Conservation (phyloP, 2,329 filamentous ascomycete species). For the Hymenoscyphus albidus region DNA sequence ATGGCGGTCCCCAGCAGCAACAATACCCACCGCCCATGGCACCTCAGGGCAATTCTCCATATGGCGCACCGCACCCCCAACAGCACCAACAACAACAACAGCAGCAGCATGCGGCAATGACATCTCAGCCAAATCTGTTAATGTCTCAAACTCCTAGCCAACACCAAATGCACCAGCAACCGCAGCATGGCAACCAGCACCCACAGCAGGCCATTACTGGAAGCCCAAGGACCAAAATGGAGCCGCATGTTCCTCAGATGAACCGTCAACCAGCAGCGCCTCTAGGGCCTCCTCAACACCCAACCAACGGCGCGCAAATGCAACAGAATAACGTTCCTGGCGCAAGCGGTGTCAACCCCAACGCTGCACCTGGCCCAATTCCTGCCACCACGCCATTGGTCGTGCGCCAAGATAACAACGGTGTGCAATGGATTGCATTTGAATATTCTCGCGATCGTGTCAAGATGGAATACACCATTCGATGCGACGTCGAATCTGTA, state of each 20-base stretch:
- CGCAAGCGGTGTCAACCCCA: constrained; percentile 66
- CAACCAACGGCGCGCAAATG: constrained; percentile 42
- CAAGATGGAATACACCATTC: constrained; percentile 99
- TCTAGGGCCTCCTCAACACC: constrained; percentile 42
- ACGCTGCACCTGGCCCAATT: constrained; percentile 91
- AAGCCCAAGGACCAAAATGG: constrained; percentile 61
- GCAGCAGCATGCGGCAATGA: constrained; percentile 47
- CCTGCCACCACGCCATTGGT: constrained; percentile 93
- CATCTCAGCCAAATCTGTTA: constrained; percentile 62
- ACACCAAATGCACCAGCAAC: constrained; percentile 58
- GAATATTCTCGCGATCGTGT: constrained; percentile 96
- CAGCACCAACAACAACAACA: constrained; percentile 44
- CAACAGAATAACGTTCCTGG: constrained; percentile 40
- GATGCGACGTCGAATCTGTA: constrained; percentile 95
- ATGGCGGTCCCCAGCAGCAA: constrained; percentile 47
- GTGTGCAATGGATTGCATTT: constrained; percentile 98
- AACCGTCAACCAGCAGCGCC: constrained; percentile 56
- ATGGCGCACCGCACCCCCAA: constrained; percentile 52
- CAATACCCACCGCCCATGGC: constrained; percentile 63
- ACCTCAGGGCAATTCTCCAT: constrained; percentile 58
- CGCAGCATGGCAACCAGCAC: constrained; percentile 50
- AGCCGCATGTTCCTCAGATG: constrained; percentile 59
- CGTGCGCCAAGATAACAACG: constrained; percentile 90
- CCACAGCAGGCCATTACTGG: constrained; percentile 56
- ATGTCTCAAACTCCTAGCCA: constrained; percentile 57